Percentiles rank a stretch among this genome's conserved stretches.
phyloP scores from a whole-genome alignment of 129 eudicot species.

The Smallanthus sonchifolius region DNA sequence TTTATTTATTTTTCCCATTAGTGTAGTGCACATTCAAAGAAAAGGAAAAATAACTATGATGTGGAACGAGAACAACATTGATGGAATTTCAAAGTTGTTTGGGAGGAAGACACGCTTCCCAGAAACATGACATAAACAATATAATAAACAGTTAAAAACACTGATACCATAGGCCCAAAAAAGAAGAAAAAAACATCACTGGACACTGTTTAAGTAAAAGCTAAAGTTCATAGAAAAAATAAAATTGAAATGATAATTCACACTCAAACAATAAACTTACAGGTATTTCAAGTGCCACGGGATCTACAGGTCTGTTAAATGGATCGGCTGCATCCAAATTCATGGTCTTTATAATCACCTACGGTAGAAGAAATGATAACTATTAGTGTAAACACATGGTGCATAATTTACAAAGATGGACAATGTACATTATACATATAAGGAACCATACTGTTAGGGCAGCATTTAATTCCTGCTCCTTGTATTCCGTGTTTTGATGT shows the following conservation, averaged over 20 bases:
- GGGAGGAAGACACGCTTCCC: background rate
- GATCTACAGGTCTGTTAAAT: slow-evolving; percentile 74
- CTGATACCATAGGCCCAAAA: background rate
- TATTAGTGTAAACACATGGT: background rate
- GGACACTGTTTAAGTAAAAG: background rate
- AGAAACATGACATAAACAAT: background rate
- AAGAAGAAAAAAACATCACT: background rate
- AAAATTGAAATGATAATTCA: background rate
- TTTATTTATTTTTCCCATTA: background rate
- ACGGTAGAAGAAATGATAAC: background rate
- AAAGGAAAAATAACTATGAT: background rate
- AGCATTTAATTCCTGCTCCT: slow-evolving; percentile 54
- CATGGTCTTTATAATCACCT: slow-evolving; percentile 78
- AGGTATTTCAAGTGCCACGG: slow-evolving; percentile 74
- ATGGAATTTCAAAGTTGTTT: background rate
- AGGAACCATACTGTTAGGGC: slow-evolving; percentile 51
- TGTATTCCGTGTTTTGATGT: slow-evolving; percentile 37
- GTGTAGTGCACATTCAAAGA: background rate
- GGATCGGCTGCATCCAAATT: slow-evolving; percentile 81
- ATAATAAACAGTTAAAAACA: slow-evolving; percentile 3
- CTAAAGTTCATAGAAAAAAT: background rate
- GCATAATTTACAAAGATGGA: background rate
- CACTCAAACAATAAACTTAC: slow-evolving; percentile 37
- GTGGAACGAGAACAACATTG: background rate
- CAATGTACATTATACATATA: background rate